These are phyloP conservation scores for Cydonia oblonga DNA, from an alignment of 331 rosid species.

Conservation along the genomic window DNA sequence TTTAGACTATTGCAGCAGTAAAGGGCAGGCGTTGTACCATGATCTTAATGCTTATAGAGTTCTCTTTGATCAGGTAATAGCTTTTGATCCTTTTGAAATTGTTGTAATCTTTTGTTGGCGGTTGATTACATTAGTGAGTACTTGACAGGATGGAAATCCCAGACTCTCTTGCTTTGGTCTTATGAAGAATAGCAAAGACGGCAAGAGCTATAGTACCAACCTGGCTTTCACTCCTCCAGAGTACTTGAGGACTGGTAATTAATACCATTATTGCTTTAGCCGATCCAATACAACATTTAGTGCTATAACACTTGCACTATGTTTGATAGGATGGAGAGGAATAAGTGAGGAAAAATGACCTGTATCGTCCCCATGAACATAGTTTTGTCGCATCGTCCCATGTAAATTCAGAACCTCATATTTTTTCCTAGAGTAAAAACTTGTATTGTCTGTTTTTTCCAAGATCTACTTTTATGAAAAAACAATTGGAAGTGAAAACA, in stretches of 20 bases:
- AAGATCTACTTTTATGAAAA: background rate
- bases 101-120: conserved; percentile 5
- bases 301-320: background rate
- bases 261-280: background rate
- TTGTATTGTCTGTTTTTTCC: background rate
- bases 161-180: conserved; percentile 92
- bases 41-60: conserved; percentile 97
- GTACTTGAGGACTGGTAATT: conserved; percentile 71
- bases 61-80: conserved; percentile 66
- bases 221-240: conserved; percentile 93
- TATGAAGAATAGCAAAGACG: conserved; percentile 93
- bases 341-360: background rate
- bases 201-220: conserved; percentile 86
- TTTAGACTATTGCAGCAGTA: conserved; percentile 77
- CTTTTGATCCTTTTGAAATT: conserved; percentile 2
- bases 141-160: conserved; percentile 57
- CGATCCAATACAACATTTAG: background rate
- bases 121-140: conserved; percentile 5
- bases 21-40: conserved; percentile 82
- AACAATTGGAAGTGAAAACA: background rate
- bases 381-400: background rate
- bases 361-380: background rate
- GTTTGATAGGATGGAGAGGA: background rate
- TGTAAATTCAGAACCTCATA: background rate
- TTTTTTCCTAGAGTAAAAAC: background rate